These are phyloP conservation scores for Leccinum solheimii DNA, from an alignment of 1,284 basidiomycete species.

Conservation along the genomic window DNA sequence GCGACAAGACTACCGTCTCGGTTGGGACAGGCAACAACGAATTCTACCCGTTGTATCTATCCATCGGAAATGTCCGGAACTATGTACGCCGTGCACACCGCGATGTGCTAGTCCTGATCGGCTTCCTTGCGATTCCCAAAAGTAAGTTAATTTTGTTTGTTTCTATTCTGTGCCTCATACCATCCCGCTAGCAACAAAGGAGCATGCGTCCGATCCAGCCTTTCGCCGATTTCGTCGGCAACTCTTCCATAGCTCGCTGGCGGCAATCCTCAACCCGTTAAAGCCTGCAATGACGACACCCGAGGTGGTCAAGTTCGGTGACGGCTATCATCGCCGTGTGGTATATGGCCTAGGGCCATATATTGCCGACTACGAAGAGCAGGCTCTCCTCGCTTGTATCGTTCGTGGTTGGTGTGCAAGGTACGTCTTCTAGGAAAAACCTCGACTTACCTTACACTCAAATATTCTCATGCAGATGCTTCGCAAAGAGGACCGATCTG, in stretches of 20 bases:
- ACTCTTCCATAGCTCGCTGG: neutral
- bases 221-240: neutral
- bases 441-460: neutral
- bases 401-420: slow-evolving; percentile 1
- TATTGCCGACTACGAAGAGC: slow-evolving; percentile 9
- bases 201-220: neutral
- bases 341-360: neutral
- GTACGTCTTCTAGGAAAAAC: neutral
- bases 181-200: neutral
- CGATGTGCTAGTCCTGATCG: neutral
- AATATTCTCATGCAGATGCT: neutral
- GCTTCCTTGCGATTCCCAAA: neutral
- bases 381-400: slow-evolving; percentile 5
- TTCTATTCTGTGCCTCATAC: neutral
- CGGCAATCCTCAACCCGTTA: neutral
- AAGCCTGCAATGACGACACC: neutral
- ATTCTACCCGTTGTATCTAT: neutral
- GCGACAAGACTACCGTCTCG: slow-evolving; percentile 40
- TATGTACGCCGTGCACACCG: neutral
- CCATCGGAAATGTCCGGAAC: neutral
- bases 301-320: neutral
- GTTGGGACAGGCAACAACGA: slow-evolving; percentile 23
- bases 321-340: neutral
- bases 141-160: neutral
- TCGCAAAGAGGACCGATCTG: neutral